A percentile compares a stretch with the other conserved stretches of the same genome.
Conservation (phyloP, 75 land plant species). For the Sequoia sempervirens region DNA sequence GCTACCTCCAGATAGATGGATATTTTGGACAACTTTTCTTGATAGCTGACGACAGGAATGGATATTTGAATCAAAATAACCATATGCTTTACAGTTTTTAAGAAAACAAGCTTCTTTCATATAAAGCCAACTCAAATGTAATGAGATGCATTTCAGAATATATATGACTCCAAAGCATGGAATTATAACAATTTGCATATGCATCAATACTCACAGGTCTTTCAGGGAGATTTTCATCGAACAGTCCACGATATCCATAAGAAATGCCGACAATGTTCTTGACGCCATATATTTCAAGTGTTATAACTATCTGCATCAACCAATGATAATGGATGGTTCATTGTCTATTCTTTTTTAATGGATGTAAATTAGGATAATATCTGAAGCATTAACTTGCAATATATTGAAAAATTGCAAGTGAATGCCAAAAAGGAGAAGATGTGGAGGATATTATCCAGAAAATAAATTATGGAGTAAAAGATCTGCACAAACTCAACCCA, state of each 20-base stretch:
- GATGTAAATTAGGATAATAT: not conserved
- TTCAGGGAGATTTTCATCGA: conserved; percentile 41
- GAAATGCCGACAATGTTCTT: conserved; percentile 77
- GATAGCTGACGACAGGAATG: conserved; percentile 41
- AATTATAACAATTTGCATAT: not conserved
- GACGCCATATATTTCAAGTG: conserved; percentile 90
- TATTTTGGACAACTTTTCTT: conserved; percentile 70
- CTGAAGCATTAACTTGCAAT: not conserved
- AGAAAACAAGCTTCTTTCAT: not conserved
- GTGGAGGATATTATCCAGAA: not conserved
- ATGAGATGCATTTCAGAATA: not conserved
- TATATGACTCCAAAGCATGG: not conserved
- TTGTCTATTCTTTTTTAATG: not conserved
- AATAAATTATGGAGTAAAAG: not conserved
- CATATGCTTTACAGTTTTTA: not conserved
- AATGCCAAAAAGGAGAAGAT: not conserved
- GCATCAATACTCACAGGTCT: conserved; percentile 40
- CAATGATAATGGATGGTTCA: not conserved
- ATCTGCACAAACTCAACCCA: not conserved
- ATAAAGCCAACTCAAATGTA: not conserved
- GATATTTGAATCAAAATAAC: not conserved
- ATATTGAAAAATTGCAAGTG: not conserved
- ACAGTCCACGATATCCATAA: conserved; percentile 87
- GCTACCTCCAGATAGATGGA: conserved; percentile 89
- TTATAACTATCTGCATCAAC: conserved; percentile 73